Evolutionary conservation across 352 stramenopile species (phyloP).

Genomic region (Pseudoperonospora humuli): DNA sequence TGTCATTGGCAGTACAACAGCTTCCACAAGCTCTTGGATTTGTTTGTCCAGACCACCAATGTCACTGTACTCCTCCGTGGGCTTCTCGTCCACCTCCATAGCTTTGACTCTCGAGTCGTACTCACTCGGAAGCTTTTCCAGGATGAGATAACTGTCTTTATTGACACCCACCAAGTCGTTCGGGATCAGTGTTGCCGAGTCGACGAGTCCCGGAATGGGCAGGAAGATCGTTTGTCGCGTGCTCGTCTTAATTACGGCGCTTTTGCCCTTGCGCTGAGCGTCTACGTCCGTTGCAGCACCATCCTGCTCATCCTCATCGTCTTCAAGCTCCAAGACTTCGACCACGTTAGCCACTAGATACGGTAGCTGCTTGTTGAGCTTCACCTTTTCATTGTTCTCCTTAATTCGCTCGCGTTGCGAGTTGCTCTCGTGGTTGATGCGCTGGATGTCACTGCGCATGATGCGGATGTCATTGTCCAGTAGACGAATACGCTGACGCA

Average conservation of each 20-base stretch:
- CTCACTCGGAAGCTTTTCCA: slow-evolving; percentile 97
- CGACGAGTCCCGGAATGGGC: slow-evolving; percentile 95
- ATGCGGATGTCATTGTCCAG: slow-evolving; percentile 97
- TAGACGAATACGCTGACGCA: slow-evolving; percentile 93
- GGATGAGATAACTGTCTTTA: slow-evolving; percentile 98
- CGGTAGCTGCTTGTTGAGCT: slow-evolving; percentile 98
- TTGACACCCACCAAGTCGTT: slow-evolving; percentile 98
- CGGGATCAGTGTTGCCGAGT: slow-evolving; percentile 91
- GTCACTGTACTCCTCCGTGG: slow-evolving; percentile 92
- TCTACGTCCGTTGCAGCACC: slow-evolving; percentile 90
- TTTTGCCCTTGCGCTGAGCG: slow-evolving; percentile 86
- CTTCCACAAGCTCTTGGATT: slow-evolving; percentile 98
- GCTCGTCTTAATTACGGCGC: slow-evolving; percentile 96
- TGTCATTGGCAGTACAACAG: slow-evolving; percentile 97
- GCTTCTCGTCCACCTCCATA: slow-evolving; percentile 95
- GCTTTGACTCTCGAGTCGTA: slow-evolving; percentile 98
- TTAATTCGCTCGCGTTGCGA: slow-evolving; percentile 93
- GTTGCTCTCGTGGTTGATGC: slow-evolving; percentile 94
- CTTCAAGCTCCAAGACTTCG: slow-evolving; percentile 83
- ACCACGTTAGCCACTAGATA: slow-evolving; percentile 99
- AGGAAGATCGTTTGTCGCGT: slow-evolving; percentile 98
- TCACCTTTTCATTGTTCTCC: slow-evolving; percentile 99
- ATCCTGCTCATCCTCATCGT: slow-evolving; percentile 93
- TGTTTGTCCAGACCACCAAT: slow-evolving; percentile 97
- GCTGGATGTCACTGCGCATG: slow-evolving; percentile 95